Conservation (phyloP, 495 filamentous ascomycete genomes). For the Penicillium roqueforti region DNA sequence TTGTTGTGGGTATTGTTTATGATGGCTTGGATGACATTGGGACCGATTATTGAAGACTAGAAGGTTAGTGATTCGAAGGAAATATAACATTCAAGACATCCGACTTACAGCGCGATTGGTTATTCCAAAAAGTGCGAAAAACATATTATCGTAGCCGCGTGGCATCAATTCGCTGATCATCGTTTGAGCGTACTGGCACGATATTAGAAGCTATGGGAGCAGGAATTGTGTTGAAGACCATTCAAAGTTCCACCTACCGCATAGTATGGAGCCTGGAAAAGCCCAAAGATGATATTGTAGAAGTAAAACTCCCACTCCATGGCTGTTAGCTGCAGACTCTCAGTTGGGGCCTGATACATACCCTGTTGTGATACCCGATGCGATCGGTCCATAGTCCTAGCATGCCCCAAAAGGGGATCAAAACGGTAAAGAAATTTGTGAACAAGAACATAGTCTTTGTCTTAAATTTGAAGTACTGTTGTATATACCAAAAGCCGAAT, state of each 20-base stretch:
- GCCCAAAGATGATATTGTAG: constrained; percentile 47
- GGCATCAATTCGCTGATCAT: constrained; percentile 53
- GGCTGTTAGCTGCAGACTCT: not conserved
- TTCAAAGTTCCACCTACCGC: constrained; percentile 26
- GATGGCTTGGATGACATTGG: constrained; percentile 48
- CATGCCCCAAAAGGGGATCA: constrained; percentile 52
- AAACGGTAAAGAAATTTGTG: constrained; percentile 46
- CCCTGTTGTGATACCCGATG: constrained; percentile 46
- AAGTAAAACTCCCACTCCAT: constrained; percentile 48
- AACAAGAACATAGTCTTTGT: constrained; percentile 50
- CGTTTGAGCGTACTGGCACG: constrained; percentile 45
- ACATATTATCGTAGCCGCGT: constrained; percentile 50
- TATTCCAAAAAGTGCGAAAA: constrained; percentile 51
- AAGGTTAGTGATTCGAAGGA: not conserved
- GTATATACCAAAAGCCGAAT: constrained; percentile 51
- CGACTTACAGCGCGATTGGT: constrained; percentile 46
- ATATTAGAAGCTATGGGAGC: not conserved
- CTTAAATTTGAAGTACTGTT: constrained; percentile 43
- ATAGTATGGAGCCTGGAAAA: constrained; percentile 51
- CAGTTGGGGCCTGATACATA: constrained; percentile 12
- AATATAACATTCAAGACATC: not conserved
- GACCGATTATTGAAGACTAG: constrained; percentile 49
- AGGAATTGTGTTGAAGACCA: not conserved
- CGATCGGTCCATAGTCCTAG: constrained; percentile 44
- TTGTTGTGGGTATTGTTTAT: constrained; percentile 46